Percentiles rank a stretch among this genome's conserved stretches.
phyloP scores from a whole-genome alignment of 768 basidiomycete species.

The Tulasnella sp. region DNA sequence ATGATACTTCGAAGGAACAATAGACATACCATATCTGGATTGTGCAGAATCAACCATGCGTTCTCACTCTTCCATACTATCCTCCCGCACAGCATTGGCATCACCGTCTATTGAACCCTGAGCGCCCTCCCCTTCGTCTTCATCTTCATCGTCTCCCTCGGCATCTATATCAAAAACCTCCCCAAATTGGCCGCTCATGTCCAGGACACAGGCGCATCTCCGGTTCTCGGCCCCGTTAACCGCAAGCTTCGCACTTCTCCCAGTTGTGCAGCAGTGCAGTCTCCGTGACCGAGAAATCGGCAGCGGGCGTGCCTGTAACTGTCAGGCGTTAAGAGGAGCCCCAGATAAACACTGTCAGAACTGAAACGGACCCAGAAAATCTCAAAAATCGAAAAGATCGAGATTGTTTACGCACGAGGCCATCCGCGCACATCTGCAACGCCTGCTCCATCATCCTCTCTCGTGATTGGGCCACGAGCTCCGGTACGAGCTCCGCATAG shows the following conservation, averaged over 20 bases:
- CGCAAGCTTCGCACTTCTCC: conserved; percentile 5
- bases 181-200: conserved; percentile 8
- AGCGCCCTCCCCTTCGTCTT: conserved; percentile 10
- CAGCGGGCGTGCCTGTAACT: conserved; percentile 5
- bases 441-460: conserved; percentile 8
- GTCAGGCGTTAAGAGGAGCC: background rate
- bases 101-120: conserved; percentile 5
- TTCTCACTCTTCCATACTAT: conserved; percentile 14
- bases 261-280: conserved; percentile 12
- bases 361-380: background rate
- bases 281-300: conserved; percentile 4
- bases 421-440: conserved; percentile 1
- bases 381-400: no score
- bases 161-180: conserved; percentile 18
- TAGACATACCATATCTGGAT: no score
- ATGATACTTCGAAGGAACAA: no score
- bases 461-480: background rate
- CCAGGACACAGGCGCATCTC: conserved; percentile 16
- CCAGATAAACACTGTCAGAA: no score
- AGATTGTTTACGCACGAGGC: background rate
- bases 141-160: conserved; percentile 16
- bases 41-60: background rate
- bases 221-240: conserved; percentile 16
- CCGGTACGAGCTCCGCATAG: conserved; percentile 1
- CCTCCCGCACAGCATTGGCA: background rate